Evolutionary conservation across 345 rosid genomes (phyloP), one percentile per base, ranked within the genome.

Genomic region (Punica granatum): DNA sequence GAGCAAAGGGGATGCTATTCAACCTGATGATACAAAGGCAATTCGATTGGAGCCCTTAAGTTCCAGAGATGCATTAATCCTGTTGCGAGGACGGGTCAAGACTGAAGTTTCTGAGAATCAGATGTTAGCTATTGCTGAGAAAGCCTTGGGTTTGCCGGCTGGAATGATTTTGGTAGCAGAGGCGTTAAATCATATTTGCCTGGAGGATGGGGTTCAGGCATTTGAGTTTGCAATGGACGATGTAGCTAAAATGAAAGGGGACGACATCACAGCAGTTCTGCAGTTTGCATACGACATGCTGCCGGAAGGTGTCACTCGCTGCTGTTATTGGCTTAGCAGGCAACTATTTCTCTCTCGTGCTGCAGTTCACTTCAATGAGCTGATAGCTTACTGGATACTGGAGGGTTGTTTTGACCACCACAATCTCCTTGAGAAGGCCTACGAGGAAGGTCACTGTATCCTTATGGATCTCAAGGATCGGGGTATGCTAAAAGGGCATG

Each of bases 351-450:
- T 28, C 43, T 71, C 70, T 6, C 72, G 63, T 70, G 79, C 79
- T 13, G 68, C 71, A 19, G 79, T 82, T 62, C 79, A 84, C 70
- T 83, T 74, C 70, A 81, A 77, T 46, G 85, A 82, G 64, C 69
- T 87, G 83, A 83, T 85, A 68, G 58, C 82, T 13, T 79, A 84
- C 16, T 87, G 89, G 92, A 79, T 85, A n/a, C 72, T 90, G 67
- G 90, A 90, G 79, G 90, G 92, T 56, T 83, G 69, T 60, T 83
- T 87, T 49, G 86, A 60, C 76, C 75, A 75, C 33, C 25, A 66
- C 36, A 77, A 72, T 68, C 61, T 70, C 28, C 66, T 85, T 11
- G 78, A 77, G 54, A 60, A 69, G 65, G 85, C 86, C 4, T 87
- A 85, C 62, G 69, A 73, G 16, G 65, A 74, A 0, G 92, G 85